Evolutionary conservation across 306 rosid genomes (phyloP).

Genomic region (Delonix regia): DNA sequence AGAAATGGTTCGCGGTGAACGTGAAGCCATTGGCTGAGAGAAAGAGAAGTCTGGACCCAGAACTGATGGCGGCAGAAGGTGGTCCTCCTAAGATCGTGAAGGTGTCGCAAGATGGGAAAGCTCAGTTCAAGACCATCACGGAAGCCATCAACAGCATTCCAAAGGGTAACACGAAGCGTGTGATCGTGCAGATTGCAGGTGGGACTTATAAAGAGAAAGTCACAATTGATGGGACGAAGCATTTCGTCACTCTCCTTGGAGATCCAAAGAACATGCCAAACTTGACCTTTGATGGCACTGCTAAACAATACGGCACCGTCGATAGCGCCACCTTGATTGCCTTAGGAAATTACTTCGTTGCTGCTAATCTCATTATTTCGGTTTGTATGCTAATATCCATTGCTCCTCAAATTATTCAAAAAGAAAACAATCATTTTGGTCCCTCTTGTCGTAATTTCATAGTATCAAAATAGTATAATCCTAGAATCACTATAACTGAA

Average conservation of each 20-base stretch:
- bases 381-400: slow-evolving; percentile 37
- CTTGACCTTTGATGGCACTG: slow-evolving; percentile 39
- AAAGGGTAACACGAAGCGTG: slow-evolving; percentile 39
- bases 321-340: slow-evolving; percentile 56
- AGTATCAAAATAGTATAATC: too few relatives aligned
- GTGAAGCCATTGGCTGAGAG: slow-evolving; percentile 12
- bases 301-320: slow-evolving; percentile 46
- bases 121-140: slow-evolving; percentile 40
- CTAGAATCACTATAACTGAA: too few relatives aligned
- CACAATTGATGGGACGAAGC: slow-evolving; percentile 38
- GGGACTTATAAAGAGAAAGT: slow-evolving; percentile 58
- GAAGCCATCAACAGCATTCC: slow-evolving; percentile 60
- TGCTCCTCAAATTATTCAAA: too few relatives aligned
- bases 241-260: slow-evolving; percentile 48
- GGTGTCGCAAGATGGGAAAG: slow-evolving; percentile 46
- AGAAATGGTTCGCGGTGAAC: slow-evolving; percentile 40
- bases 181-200: slow-evolving; percentile 44
- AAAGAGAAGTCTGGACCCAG: slow-evolving; percentile 42
- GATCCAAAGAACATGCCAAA: slow-evolving; percentile 34
- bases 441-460: too few relatives aligned
- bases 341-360: slow-evolving; percentile 45
- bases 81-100: slow-evolving; percentile 26
- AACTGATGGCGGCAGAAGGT: slow-evolving; percentile 43
- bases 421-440: too few relatives aligned
- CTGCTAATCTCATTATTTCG: slow-evolving; percentile 46